Evolutionary conservation across 495 filamentous ascomycete genomes (phyloP).

Genomic region (Elasticomyces elasticus): DNA sequence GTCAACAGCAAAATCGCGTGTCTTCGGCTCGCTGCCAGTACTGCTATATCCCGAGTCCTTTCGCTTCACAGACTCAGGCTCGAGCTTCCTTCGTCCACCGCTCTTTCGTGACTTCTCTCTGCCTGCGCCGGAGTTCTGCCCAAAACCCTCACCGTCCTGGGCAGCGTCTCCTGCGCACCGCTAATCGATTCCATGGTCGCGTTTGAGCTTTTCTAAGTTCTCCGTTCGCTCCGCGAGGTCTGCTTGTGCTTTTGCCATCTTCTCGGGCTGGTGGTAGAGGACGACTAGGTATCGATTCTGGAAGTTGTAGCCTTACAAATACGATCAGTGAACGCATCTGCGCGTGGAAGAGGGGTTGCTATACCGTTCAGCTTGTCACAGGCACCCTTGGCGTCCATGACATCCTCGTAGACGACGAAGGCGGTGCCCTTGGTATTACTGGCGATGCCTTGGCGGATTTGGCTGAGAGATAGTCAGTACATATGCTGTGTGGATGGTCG

Average conservation of each 20-base stretch:
- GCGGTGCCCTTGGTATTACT: conserved; percentile 96
- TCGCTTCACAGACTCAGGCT: background rate
- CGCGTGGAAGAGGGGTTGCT: background rate
- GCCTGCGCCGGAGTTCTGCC: conserved; percentile 3
- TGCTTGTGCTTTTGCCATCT: conserved; percentile 74
- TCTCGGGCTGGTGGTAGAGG: conserved; percentile 96
- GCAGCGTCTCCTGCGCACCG: conserved; percentile 25
- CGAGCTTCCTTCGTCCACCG: background rate
- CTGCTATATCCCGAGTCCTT: background rate
- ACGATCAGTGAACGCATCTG: background rate
- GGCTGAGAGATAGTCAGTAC: conserved; percentile 43
- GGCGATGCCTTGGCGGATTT: conserved; percentile 96
- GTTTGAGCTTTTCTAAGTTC: conserved; percentile 95
- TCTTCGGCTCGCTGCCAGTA: background rate
- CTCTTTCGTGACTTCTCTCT: background rate
- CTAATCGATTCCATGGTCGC: conserved; percentile 98
- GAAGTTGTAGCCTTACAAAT: conserved; percentile 78
- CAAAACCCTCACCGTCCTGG: conserved; percentile 7
- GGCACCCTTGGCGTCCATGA: conserved; percentile 95
- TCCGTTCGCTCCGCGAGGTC: conserved; percentile 89
- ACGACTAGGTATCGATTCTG: conserved; percentile 99
- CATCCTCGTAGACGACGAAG: conserved; percentile 98
- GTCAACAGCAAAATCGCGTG: conserved; percentile 3
- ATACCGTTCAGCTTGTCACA: conserved; percentile 85
- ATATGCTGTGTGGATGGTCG: background rate